A percentile compares a stretch with the other conserved stretches of the same genome.
phyloP scores from a whole-genome alignment of 495 filamentous ascomycete species.

The Neurospora sp. region DNA sequence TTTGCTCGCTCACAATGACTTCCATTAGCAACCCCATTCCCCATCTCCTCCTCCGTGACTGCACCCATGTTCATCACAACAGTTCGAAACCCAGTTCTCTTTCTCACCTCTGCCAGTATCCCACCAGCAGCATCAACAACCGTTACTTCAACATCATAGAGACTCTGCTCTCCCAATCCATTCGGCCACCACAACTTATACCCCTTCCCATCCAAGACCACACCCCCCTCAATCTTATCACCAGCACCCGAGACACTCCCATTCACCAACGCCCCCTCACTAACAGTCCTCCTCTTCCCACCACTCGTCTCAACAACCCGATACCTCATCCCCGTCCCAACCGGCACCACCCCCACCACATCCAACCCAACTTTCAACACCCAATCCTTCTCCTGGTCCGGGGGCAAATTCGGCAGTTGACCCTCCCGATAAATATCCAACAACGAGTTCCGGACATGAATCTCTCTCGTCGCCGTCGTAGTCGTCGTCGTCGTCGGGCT shows the following conservation, averaged over 20 bases:
- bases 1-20: slow-evolving; percentile 40
- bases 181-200: slow-evolving; percentile 58
- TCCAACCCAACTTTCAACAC: slow-evolving; percentile 62
- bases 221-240: slow-evolving; percentile 42
- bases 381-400: slow-evolving; percentile 54
- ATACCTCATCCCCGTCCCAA: slow-evolving; percentile 38
- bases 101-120: slow-evolving; percentile 38
- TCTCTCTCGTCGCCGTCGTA: not conserved
- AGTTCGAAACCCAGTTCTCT: slow-evolving; percentile 55
- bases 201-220: slow-evolving; percentile 29
- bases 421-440: slow-evolving; percentile 52
- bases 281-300: slow-evolving; percentile 33
- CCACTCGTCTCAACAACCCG: slow-evolving; percentile 37
- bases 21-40: slow-evolving; percentile 46
- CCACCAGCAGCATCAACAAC: slow-evolving; percentile 28
- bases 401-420: slow-evolving; percentile 49
- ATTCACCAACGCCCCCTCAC: slow-evolving; percentile 32
- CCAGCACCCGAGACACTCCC: slow-evolving; percentile 33
- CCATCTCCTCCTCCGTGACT: slow-evolving; percentile 47
- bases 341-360: slow-evolving; percentile 44
- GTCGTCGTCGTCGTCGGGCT: too few relatives aligned
- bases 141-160: slow-evolving; percentile 49
- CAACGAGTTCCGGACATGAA: slow-evolving; percentile 48
- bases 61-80: slow-evolving; percentile 53
- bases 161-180: slow-evolving; percentile 47